Evolutionary conservation across 495 filamentous ascomycete species (phyloP), one percentile per base, ranked within the genome.

Genomic region (Hypoxylon lenormandii): DNA sequence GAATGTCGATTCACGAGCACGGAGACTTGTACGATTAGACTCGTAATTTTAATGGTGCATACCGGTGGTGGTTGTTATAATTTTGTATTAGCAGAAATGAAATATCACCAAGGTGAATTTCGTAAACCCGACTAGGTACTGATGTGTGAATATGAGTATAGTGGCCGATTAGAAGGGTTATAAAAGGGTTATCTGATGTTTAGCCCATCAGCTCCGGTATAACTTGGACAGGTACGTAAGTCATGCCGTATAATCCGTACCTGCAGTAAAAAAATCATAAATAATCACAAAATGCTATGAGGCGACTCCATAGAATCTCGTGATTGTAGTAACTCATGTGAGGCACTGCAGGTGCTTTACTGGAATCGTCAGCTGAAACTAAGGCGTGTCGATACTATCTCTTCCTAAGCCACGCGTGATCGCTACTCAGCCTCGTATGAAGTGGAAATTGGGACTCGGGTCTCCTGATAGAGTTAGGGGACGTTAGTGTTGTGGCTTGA

Each of bases 31-130:
- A 66, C 49, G 37, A 26, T 48, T 63, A 60, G 47, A 58, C 47
- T 46, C 51, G 19, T 71, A 71, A 71, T 71, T 45, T 54, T 71
- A 71, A 71, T 71, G 26, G 62, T 66, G 57, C 66, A 71, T 63
- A 71, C 63, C 36, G 52, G 30, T 23, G 62, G 51, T 55, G 38
- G 48, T 38, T 28, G 36, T 58, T 59, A 60, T 48, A 10, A 18
- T 56, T 56, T 52, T 66, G 15, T 15, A 18, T n/a, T 56, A 55
- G 40, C 55, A 40, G 30, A 54, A 55, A 55, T 33, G 10, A 4
- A 2, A 8, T 50, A 54, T 28, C 28, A 55, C 22, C 11, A 40
- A 49, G 5, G 15, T 45, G 42, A 46, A 10, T 10, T 21, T 65
- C 26, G 36, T 36, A 52, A 33, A 5, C n/a, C 11, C 18, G n/a